Percentiles rank a stretch among this genome's conserved stretches.
Conservation (phyloP, 345 rosid species). For the Moricandia moricandioides region DNA sequence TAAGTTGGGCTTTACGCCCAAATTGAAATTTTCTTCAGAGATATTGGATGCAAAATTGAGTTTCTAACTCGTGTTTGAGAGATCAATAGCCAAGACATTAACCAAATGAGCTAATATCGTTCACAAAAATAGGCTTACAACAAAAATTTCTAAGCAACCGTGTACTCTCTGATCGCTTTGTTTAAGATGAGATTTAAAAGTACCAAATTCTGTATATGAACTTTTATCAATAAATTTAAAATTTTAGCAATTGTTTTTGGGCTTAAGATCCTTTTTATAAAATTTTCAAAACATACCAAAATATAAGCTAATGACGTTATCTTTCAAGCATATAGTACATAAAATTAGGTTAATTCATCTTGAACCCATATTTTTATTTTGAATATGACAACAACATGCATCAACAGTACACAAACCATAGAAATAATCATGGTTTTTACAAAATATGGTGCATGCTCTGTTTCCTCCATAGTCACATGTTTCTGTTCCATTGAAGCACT, state of each 20-base stretch:
- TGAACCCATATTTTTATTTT: background rate
- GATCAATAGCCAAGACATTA: too few species aligned
- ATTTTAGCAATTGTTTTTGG: background rate
- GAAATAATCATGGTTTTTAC: background rate
- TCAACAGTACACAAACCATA: background rate
- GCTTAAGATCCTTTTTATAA: background rate
- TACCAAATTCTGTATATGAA: background rate
- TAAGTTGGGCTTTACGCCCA: too few species aligned
- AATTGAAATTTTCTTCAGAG: too few species aligned
- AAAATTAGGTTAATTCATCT: background rate
- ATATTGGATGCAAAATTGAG: too few species aligned
- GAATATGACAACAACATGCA: conserved; percentile 14
- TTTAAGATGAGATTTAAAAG: background rate
- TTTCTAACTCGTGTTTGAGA: too few species aligned
- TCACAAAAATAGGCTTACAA: too few species aligned
- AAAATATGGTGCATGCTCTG: background rate
- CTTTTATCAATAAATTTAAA: background rate
- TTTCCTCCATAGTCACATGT: background rate
- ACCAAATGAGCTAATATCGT: too few species aligned
- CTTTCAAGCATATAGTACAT: background rate
- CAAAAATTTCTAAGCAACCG: too few species aligned
- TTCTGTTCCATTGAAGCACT: background rate
- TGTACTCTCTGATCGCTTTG: background rate
- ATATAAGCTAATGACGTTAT: background rate
- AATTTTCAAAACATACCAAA: background rate